Percentiles rank a stretch among this genome's conserved stretches.
phyloP scores from a whole-genome alignment of 225 moss, liverwort and hornwort genomes.

The Takakia lepidozioides region DNA sequence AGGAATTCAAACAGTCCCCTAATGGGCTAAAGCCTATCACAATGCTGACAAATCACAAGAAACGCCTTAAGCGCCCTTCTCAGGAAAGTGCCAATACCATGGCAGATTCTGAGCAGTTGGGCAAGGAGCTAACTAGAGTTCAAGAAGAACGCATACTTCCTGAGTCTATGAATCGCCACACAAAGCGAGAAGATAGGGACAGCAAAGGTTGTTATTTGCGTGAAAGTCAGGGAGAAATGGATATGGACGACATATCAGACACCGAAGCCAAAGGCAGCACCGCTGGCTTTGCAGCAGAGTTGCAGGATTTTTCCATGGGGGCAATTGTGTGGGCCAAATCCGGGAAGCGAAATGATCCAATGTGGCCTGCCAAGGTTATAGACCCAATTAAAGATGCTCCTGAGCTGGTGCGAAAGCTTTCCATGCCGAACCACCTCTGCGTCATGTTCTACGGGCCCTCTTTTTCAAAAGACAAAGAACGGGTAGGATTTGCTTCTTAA shows the following conservation, averaged over 20 bases:
- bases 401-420: constrained; percentile 70
- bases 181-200: no score
- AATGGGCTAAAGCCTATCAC: constrained; percentile 18
- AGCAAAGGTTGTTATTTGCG: constrained; percentile 6
- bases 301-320: constrained; percentile 87
- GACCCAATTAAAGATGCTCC: constrained; percentile 94
- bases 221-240: constrained; percentile 32
- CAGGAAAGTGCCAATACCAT: no score
- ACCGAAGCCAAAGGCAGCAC: constrained; percentile 52
- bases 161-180: no score
- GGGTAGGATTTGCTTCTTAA: no score
- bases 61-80: constrained; percentile 19
- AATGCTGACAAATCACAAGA: constrained; percentile 30
- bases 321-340: constrained; percentile 99
- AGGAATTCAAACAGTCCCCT: constrained; percentile 38
- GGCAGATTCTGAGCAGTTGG: no score
- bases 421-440: constrained; percentile 78
- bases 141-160: constrained; percentile 14
- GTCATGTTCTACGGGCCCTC: constrained; percentile 99
- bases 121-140: constrained; percentile 4
- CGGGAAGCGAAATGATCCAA: constrained; percentile 96
- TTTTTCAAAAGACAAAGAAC: constrained; percentile 76
- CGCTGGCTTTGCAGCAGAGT: constrained; percentile 44
- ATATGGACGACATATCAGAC: constrained; percentile 54
- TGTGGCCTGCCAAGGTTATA: constrained; percentile 98